Base-by-base conservation (phyloP, 495 filamentous ascomycete species). In the Endocarpon pusillum region DNA sequence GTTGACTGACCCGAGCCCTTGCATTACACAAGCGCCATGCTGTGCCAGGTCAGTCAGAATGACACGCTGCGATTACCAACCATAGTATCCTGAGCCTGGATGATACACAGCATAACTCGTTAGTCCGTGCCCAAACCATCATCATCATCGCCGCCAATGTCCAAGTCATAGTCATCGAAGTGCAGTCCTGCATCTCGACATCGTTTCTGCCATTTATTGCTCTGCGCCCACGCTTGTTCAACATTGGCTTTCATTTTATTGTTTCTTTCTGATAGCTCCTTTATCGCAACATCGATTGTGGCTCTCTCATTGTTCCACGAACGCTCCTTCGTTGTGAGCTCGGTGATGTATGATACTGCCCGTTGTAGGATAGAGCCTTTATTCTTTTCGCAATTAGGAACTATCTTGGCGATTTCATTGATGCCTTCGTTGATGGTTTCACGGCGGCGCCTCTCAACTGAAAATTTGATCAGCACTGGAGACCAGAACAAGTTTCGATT, bases 391-490 rank as follows among this genome's bases (percentile, higher is more conserved):
- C 89, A 97, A 22, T 85, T 85, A 2, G 89, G 89, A 0, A 97
- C 89, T 35, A 97, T 87, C 55, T 94, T 94, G 34, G 91, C 81
- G 25, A 97, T 75, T 57, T 97, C 87, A 47, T 94, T 96, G 48
- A 97, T 97, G 32, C 89, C 89, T 57, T 97, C 89, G 50, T 97
- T 97, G 54, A 97, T 97, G 3, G 91, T 94, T 53, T 97, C 89
- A 40, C 89, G 83, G 23, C 89, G 89, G 30, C 89, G 85, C 34
- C 89, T 82, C 57, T 97, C 89, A 41, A 97, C 89, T 97, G 40
- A 2, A 39, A 12, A 24, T 19, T 25, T 31, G 22, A 37, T 42
- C 37, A 52, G 31, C 30, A 20, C 19, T 29, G 33, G 40, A 33
- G 20, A 20, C 12, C 21, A 33, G 16, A 7, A 21, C 20, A 6